Percentiles rank a stretch among this genome's conserved stretches.
phyloP scores from a whole-genome alignment of 139 green algal genomes.

The Axilococcus clingmanii region DNA sequence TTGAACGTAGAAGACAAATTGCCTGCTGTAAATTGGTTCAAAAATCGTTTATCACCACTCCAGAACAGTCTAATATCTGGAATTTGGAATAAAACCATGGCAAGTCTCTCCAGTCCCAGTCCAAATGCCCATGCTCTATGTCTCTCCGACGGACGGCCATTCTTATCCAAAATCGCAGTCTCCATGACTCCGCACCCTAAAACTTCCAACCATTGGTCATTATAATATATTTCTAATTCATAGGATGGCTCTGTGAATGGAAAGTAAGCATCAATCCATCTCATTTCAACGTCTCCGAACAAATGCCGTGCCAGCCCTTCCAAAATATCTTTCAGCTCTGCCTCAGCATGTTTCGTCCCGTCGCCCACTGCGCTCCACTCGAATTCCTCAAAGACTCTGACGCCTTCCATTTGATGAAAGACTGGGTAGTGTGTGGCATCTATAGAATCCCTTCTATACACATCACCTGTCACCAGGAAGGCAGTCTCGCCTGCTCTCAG shows the following conservation, averaged over 20 bases:
- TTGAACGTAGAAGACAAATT: constrained; percentile 74
- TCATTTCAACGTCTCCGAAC: constrained; percentile 76
- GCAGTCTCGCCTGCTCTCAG: constrained; percentile 60
- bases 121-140: constrained; percentile 42
- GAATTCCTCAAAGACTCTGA: constrained; percentile 53
- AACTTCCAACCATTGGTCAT: constrained; percentile 97
- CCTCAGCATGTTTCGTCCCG: constrained; percentile 28
- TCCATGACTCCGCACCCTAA: constrained; percentile 96
- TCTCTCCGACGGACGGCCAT: constrained; percentile 24
- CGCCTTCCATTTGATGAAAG: constrained; percentile 99
- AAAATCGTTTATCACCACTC: constrained; percentile 81
- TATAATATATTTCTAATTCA: constrained; percentile 99
- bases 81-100: constrained; percentile 98
- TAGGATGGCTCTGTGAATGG: constrained; percentile 97
- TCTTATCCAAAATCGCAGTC: constrained; percentile 78
- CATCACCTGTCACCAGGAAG: constrained; percentile 95
- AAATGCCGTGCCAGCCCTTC: constrained; percentile 84
- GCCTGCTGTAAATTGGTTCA: constrained; percentile 77
- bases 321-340: constrained; percentile 84
- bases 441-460: constrained; percentile 93
- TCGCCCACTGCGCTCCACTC: constrained; percentile 19
- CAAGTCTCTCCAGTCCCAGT: constrained; percentile 91
- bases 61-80: constrained; percentile 98
- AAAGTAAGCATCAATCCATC: constrained; percentile 98
- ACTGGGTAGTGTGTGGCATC: constrained; percentile 99